Percentiles rank a stretch among this genome's conserved stretches.
These are phyloP conservation scores for Tricholoma sp. DNA, from an alignment of 768 basidiomycete species.

Conservation along the genomic window DNA sequence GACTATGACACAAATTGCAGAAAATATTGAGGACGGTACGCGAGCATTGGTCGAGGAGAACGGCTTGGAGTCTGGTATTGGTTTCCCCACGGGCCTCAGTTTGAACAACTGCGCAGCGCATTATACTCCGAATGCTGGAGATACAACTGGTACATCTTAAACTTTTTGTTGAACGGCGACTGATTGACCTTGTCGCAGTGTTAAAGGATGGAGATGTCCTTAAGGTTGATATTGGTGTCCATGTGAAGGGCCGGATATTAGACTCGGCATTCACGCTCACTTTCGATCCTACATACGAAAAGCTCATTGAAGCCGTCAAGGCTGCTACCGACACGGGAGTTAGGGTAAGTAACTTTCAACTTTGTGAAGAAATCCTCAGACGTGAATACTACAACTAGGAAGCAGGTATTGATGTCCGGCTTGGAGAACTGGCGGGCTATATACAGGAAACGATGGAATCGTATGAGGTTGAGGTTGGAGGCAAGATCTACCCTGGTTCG, in stretches of 20 bases:
- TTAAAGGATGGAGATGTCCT: constrained; percentile 81
- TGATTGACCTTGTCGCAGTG: constrained; percentile 39
- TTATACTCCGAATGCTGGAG: constrained; percentile 92
- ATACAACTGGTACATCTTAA: constrained; percentile 60
- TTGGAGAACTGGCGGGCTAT: constrained; percentile 86
- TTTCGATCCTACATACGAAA: constrained; percentile 88
- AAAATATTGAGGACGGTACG: constrained; percentile 89
- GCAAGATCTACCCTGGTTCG: constrained; percentile 76
- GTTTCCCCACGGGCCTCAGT: constrained; percentile 95
- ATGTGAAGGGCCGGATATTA: constrained; percentile 90
- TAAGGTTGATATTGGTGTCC: constrained; percentile 97
- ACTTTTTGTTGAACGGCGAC: neutral
- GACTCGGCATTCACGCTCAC: constrained; percentile 95
- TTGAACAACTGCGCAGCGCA: constrained; percentile 95
- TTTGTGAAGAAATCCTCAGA: neutral
- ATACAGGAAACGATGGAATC: constrained; percentile 99
- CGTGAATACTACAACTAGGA: constrained; percentile 46
- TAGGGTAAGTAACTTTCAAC: constrained; percentile 40
- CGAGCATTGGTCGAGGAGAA: constrained; percentile 90
- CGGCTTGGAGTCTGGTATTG: constrained; percentile 81
- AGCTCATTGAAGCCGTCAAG: constrained; percentile 83
- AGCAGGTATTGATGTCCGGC: constrained; percentile 92
- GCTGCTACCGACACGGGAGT: constrained; percentile 94
- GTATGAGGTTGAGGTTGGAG: constrained; percentile 91
- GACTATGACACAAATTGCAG: constrained; percentile 90